Evolutionary conservation across 2,329 filamentous ascomycete genomes (phyloP).

Genomic region (Calonectria leucothoes): DNA sequence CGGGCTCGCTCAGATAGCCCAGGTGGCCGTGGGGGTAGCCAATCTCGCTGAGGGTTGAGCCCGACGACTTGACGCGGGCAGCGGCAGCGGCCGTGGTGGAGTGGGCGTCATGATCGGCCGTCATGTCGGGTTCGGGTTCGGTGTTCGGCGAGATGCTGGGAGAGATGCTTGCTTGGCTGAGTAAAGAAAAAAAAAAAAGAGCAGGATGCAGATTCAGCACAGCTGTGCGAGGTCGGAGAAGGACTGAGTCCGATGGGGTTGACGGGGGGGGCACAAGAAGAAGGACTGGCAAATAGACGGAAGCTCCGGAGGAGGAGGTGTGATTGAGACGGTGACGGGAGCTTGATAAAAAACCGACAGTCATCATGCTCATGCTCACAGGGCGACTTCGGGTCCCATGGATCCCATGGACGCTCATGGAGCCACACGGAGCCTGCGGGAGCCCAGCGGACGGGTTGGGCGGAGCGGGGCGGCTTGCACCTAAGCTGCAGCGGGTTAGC

Average conservation of each 20-base stretch:
- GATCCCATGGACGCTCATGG: neutral
- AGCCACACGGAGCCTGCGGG: neutral
- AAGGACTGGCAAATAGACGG: constrained; percentile 25
- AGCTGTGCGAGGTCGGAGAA: constrained; percentile 12
- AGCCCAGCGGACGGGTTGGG: constrained; percentile 6
- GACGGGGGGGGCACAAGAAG: neutral
- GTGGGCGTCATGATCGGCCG: constrained; percentile 35
- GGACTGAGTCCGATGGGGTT: neutral
- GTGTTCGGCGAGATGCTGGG: neutral
- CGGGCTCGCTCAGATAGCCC: constrained; percentile 77
- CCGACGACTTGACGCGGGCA: constrained; percentile 43
- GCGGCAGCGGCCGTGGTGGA: constrained; percentile 40
- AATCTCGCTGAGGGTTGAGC: constrained; percentile 49
- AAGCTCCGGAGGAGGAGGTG: constrained; percentile 37
- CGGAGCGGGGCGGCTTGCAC: constrained; percentile 4
- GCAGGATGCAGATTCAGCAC: constrained; percentile 2
- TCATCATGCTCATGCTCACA: neutral
- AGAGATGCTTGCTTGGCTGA: neutral
- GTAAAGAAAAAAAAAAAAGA: neutral
- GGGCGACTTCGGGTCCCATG: constrained; percentile 8
- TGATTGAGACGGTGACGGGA: neutral
- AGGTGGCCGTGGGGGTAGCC: constrained; percentile 83
- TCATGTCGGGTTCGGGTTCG: constrained; percentile 32
- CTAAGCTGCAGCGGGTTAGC: neutral
- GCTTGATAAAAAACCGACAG: constrained; percentile 1